phyloP scores from a whole-genome alignment of 2,329 filamentous ascomycete species.

The Xylariaceae sp. region DNA sequence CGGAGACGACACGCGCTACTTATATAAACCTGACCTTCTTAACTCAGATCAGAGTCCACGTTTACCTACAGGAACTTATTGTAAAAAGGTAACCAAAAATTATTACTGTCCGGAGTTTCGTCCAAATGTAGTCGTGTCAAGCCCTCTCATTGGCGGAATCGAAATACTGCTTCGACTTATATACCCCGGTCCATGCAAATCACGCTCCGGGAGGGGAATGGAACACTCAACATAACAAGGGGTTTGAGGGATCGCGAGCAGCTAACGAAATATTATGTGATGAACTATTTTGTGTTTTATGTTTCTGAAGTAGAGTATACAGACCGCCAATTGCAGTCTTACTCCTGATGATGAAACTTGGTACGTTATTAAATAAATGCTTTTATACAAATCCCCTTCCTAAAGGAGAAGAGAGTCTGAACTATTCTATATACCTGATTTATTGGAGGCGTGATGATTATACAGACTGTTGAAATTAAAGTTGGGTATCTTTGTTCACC shows the following conservation, averaged over 20 bases:
- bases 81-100: constrained; percentile 2
- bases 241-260: background rate
- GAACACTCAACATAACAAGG: constrained; percentile 1
- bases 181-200: constrained; percentile 3
- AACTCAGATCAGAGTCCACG: background rate
- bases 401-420: too few relatives aligned
- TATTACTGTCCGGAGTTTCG: constrained; percentile 9
- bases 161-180: constrained; percentile 6
- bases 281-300: too few relatives aligned
- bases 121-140: background rate
- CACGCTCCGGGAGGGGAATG: constrained; percentile 13
- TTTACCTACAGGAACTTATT: background rate
- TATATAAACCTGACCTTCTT: background rate
- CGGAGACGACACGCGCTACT: background rate
- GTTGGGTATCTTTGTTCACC: background rate
- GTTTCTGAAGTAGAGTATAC: too few relatives aligned
- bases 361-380: too few relatives aligned
- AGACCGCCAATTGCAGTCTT: too few relatives aligned
- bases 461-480: background rate
- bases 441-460: background rate
- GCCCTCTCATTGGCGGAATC: constrained; percentile 25
- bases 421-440: background rate
- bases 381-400: too few relatives aligned
- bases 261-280: background rate
- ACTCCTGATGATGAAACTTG: too few relatives aligned